A percentile compares a stretch with the other conserved stretches of the same genome.
These are phyloP conservation scores for Cymodocea nodosa DNA, from an alignment of 116 monocot species.

Conservation along the genomic window DNA sequence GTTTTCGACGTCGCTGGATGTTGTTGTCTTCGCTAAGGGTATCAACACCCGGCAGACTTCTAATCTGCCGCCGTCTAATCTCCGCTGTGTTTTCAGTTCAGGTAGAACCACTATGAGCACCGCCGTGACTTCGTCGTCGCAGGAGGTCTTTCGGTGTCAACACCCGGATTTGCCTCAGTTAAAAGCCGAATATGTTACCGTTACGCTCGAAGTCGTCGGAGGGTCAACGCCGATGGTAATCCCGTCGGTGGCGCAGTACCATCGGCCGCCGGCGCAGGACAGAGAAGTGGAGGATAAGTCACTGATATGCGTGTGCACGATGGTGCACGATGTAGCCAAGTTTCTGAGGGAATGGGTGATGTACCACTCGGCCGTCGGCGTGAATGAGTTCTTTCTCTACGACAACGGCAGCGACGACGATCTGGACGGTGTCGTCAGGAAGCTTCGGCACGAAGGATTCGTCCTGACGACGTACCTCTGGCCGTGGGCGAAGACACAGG, in stretches of 20 bases:
- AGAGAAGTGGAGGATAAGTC: background rate
- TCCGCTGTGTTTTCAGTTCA: slow-evolving; percentile 42
- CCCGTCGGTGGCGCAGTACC: slow-evolving; percentile 44
- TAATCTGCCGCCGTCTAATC: slow-evolving; percentile 14
- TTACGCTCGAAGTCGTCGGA: slow-evolving; percentile 25
- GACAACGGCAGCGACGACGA: slow-evolving; percentile 85
- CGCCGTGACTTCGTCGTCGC: slow-evolving; percentile 40
- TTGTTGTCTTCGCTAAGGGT: slow-evolving; percentile 77
- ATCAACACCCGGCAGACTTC: slow-evolving; percentile 31
- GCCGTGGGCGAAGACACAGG: slow-evolving; percentile 91
- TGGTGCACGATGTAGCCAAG: slow-evolving; percentile 65
- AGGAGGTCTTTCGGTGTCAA: slow-evolving; percentile 80
- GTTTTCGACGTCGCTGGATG: slow-evolving; percentile 33
- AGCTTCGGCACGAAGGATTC: slow-evolving; percentile 16
- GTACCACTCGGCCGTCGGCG: slow-evolving; percentile 59
- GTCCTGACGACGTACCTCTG: slow-evolving; percentile 29
- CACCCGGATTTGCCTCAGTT: slow-evolving; percentile 14
- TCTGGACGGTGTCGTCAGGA: slow-evolving; percentile 14
- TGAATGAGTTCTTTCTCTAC: slow-evolving; percentile 62
- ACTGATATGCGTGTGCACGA: slow-evolving; percentile 59
- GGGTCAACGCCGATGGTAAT: slow-evolving; percentile 1
- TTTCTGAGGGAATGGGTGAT: slow-evolving; percentile 65
- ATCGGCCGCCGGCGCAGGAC: background rate
- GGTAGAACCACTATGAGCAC: slow-evolving; percentile 13
- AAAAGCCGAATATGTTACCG: slow-evolving; percentile 7